Evolutionary conservation across 176 grass and related monocot species (phyloP).

Genomic region (Eleusine indica): DNA sequence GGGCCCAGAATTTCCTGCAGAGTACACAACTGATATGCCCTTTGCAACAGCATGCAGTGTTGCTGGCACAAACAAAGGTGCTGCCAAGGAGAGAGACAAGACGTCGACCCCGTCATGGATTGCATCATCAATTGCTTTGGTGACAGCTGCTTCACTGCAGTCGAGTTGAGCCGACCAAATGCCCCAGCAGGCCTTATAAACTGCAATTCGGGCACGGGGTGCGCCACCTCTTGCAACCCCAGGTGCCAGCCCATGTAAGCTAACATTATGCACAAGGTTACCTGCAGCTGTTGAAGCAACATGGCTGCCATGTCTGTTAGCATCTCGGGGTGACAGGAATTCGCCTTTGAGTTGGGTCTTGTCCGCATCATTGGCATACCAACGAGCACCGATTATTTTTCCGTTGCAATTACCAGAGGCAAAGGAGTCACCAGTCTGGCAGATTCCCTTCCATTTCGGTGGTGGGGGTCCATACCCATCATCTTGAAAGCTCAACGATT

Average conservation of each 20-base stretch:
- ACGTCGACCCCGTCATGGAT: conserved; percentile 62
- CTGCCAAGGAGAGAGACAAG: conserved; percentile 48
- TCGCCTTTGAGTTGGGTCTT: neutral
- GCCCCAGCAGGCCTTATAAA: conserved; percentile 65
- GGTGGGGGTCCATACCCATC: conserved; percentile 7
- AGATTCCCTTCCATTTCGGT: conserved; percentile 35
- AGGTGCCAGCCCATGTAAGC: conserved; percentile 37
- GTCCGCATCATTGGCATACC: neutral
- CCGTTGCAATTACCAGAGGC: conserved; percentile 27
- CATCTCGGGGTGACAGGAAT: conserved; percentile 52
- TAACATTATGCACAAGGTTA: conserved; percentile 20
- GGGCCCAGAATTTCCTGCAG: conserved; percentile 56
- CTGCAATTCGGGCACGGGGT: conserved; percentile 39
- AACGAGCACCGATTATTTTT: conserved; percentile 47
- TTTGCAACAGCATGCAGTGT: conserved; percentile 45
- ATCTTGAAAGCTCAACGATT: conserved; percentile 18
- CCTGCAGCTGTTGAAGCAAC: conserved; percentile 62
- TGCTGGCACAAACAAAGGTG: too few species aligned
- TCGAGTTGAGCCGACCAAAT: neutral
- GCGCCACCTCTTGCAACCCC: conserved; percentile 54
- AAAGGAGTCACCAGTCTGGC: conserved; percentile 32
- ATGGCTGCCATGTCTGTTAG: conserved; percentile 57
- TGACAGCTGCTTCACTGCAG: conserved; percentile 26
- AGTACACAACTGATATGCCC: conserved; percentile 55
- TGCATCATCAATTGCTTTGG: conserved; percentile 55